Conservation (phyloP, 768 basidiomycete genomes). For the Mrakia frigida region DNA sequence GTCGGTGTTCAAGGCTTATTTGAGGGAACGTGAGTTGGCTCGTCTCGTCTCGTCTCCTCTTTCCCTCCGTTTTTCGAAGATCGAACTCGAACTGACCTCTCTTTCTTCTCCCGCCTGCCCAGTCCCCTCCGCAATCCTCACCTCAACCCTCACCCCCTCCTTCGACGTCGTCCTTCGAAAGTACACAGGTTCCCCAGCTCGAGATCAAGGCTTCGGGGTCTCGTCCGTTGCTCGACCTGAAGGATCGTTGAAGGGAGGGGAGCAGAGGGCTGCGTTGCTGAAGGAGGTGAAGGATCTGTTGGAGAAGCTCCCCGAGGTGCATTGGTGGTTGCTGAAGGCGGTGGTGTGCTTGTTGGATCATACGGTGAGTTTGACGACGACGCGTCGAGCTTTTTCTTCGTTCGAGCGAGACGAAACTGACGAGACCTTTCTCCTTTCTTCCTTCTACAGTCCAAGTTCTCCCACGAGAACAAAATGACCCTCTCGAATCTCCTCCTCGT, state of each 20-base stretch:
- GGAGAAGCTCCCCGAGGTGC: slow-evolving; percentile 65
- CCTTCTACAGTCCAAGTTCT: slow-evolving; percentile 58
- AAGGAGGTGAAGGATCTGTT: slow-evolving; percentile 61
- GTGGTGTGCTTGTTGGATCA: slow-evolving; percentile 53
- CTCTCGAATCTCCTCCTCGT: slow-evolving; percentile 80
- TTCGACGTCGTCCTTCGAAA: slow-evolving; percentile 72
- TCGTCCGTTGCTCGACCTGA: slow-evolving; percentile 20
- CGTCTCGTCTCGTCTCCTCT: background rate
- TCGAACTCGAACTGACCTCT: slow-evolving; percentile 5
- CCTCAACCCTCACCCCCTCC: slow-evolving; percentile 60
- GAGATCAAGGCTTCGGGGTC: slow-evolving; percentile 33
- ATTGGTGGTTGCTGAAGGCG: slow-evolving; percentile 76
- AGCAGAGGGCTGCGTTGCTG: slow-evolving; percentile 44
- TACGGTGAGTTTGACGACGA: slow-evolving; percentile 8
- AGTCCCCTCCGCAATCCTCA: slow-evolving; percentile 87
- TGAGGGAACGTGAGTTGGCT: slow-evolving; percentile 73
- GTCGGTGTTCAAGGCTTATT: slow-evolving; percentile 83
- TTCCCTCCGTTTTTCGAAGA: slow-evolving; percentile 1
- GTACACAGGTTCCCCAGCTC: slow-evolving; percentile 50
- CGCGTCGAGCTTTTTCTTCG: background rate
- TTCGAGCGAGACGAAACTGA: background rate
- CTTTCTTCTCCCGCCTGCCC: slow-evolving; percentile 30
- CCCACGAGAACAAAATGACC: slow-evolving; percentile 82
- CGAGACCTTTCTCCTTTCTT: too few relatives aligned
- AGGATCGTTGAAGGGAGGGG: slow-evolving; percentile 14